Evolutionary conservation across 179 eudicot species (phyloP).

Genomic region (Camellia oleifera): DNA sequence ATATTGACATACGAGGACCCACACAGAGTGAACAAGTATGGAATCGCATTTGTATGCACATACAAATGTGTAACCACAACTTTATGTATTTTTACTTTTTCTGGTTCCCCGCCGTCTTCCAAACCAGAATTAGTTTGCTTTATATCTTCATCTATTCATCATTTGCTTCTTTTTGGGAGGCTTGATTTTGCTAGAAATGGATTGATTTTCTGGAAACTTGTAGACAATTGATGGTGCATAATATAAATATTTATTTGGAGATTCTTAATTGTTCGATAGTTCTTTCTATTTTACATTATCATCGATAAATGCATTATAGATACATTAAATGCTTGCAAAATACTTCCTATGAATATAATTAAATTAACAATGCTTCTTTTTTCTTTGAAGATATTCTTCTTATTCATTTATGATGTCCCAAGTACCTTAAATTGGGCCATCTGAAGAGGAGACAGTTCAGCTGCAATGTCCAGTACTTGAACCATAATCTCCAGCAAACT

Average conservation of each 20-base stretch:
- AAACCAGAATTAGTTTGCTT: neutral
- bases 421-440: conserved; percentile 30
- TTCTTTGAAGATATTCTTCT: conserved; percentile 4
- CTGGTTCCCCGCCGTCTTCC: no score
- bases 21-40: no score
- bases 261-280: neutral
- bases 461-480: conserved; percentile 39
- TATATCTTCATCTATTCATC: neutral
- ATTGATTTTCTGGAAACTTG: neutral
- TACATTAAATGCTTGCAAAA: neutral
- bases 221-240: neutral
- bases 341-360: neutral
- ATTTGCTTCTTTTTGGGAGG: neutral
- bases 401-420: conserved; percentile 22
- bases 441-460: conserved; percentile 32
- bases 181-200: neutral
- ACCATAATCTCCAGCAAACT: conserved; percentile 52
- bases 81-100: no score
- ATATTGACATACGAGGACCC: neutral
- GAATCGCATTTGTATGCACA: neutral
- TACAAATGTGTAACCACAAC: neutral
- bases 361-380: neutral
- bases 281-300: neutral
- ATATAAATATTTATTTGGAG: neutral
- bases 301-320: neutral